Evolutionary conservation across 495 filamentous ascomycete species (phyloP), one percentile per base, ranked within the genome.

Genomic region (Lasiosphaeria ovina): DNA sequence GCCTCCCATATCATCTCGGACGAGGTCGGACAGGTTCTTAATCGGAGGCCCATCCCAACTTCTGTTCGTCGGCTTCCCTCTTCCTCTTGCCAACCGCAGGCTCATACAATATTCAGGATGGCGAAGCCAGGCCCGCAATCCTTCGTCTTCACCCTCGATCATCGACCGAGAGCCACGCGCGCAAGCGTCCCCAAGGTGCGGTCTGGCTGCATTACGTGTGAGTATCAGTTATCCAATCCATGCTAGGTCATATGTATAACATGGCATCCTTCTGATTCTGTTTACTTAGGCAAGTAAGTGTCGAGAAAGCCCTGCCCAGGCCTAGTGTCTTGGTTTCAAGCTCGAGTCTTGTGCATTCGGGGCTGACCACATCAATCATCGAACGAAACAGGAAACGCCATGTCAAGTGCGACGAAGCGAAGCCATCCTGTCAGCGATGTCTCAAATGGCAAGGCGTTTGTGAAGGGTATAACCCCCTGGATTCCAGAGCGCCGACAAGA

Each of bases 351-450:
- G 48, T n/a, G 50, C 32, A 24, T 24, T 24, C 24, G 24, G 24
- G 24, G 35, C 40, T 35, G 9, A 35, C 16, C 16, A 33, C 24
- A 11, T 11, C 35, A 16, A 35, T 16, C 16, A 7, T n/a, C 31
- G 12, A 33, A 12, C 16, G 11, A 11, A 42, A 31, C 52, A 55
- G 35, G 16, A 40, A 31, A 45, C 77, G 84, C 57, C 77, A 74
- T 55, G 76, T 86, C 35, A 86, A 85, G 62, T 86, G 83, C 58
- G 83, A 82, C 49, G 81, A 86, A 61, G 71, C 73, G 55, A 83
- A 79, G 66, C 84, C 83, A 0, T 58, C 55, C 6, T 75, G 70
- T 51, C 60, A 64, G 33, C 63, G 71, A 33, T 75, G 69, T 40
- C 44, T 69, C 35, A 70, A 66, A 49, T 66, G 64, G 67, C 65